Conservation (phyloP, 306 rosid species). For the Sindora glabra region DNA sequence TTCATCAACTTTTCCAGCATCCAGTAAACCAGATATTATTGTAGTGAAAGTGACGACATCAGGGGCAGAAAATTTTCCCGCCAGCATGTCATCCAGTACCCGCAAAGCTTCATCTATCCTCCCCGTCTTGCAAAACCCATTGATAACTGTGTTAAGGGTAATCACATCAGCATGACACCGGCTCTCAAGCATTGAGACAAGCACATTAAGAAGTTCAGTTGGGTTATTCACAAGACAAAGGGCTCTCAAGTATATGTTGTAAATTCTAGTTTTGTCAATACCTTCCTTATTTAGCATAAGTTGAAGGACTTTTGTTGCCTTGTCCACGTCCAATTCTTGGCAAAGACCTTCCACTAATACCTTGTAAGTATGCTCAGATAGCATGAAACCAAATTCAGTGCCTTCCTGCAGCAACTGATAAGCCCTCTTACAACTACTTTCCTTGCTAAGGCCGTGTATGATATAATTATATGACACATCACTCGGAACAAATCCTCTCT, state of each 20-base stretch:
- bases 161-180: constrained; percentile 59
- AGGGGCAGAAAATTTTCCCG: constrained; percentile 63
- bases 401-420: constrained; percentile 75
- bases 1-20: constrained; percentile 50
- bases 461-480: constrained; percentile 45
- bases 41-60: constrained; percentile 77
- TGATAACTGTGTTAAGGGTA: constrained; percentile 65
- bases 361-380: constrained; percentile 60
- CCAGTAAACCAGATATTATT: constrained; percentile 51
- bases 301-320: constrained; percentile 60
- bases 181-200: constrained; percentile 66
- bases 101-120: constrained; percentile 65
- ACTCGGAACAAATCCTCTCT: constrained; percentile 51
- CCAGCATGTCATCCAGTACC: constrained; percentile 61
- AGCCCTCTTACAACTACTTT: constrained; percentile 74
- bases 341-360: constrained; percentile 61
- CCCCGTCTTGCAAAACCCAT: constrained; percentile 75
- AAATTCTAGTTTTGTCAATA: constrained; percentile 57
- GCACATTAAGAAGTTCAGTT: constrained; percentile 68
- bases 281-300: constrained; percentile 47
- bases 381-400: constrained; percentile 44
- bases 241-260: constrained; percentile 73
- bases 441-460: constrained; percentile 76
- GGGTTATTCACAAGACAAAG: constrained; percentile 55
- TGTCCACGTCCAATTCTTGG: constrained; percentile 34